phyloP scores from a whole-genome alignment of 2,329 filamentous ascomycete genomes.

The Thielaviopsis musarum region DNA sequence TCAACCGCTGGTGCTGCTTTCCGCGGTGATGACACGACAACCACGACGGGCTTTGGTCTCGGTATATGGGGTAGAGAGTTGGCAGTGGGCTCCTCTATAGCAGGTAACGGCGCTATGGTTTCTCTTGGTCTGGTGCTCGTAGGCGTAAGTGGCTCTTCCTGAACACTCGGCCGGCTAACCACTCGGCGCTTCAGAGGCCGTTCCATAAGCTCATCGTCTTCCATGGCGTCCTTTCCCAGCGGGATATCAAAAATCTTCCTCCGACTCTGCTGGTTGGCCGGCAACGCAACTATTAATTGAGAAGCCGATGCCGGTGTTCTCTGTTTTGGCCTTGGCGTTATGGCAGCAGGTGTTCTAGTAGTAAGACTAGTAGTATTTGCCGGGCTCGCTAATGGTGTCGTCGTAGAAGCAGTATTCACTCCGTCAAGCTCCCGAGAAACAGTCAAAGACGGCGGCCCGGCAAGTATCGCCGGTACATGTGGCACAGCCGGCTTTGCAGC shows the following conservation, averaged over 20 bases:
- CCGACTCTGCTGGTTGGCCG: not conserved
- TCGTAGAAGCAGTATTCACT: not conserved
- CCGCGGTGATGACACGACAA: not conserved
- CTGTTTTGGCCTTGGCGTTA: not conserved
- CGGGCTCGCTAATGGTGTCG: not conserved
- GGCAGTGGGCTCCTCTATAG: too few relatives aligned
- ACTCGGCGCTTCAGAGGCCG: constrained; percentile 1
- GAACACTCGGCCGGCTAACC: not conserved
- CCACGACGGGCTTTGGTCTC: not conserved
- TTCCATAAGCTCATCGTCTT: not conserved
- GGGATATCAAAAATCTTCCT: not conserved
- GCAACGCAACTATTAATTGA: not conserved
- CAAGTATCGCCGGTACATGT: not conserved
- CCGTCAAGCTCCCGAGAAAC: not conserved
- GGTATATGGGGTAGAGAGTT: too few relatives aligned
- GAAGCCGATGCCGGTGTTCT: not conserved
- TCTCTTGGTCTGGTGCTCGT: not conserved
- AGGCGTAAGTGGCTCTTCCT: not conserved
- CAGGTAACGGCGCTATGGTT: not conserved
- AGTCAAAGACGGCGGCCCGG: not conserved
- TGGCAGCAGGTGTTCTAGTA: not conserved
- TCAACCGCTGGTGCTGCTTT: too few relatives aligned
- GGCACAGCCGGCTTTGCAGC: not conserved
- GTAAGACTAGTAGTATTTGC: not conserved
- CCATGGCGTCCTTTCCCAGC: not conserved